Percentiles rank a stretch among this genome's conserved stretches.
Evolutionary conservation across 768 basidiomycete species (phyloP).

Genomic region (Naganishia kalamii): DNA sequence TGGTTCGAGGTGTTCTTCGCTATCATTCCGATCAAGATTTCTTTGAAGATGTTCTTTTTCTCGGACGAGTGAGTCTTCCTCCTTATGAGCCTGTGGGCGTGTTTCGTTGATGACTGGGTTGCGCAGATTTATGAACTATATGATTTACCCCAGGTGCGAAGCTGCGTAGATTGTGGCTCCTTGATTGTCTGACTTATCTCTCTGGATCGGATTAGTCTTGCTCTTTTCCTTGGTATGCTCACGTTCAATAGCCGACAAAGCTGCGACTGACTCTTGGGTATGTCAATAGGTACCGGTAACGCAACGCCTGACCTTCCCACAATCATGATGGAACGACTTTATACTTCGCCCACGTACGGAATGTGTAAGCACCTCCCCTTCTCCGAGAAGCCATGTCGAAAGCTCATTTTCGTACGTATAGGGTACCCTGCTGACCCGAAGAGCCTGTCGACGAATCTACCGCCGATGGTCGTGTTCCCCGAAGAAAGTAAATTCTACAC

Average conservation of each 20-base stretch:
- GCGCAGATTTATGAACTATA: conserved; percentile 42
- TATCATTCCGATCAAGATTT: conserved; percentile 49
- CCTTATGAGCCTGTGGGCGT: background rate
- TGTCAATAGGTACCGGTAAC: conserved; percentile 46
- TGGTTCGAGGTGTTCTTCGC: conserved; percentile 48
- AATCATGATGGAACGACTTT: conserved; percentile 50
- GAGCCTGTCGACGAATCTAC: conserved; percentile 46
- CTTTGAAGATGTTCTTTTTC: conserved; percentile 49
- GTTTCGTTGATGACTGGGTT: background rate
- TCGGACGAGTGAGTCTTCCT: conserved; percentile 42
- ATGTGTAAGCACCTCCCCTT: conserved; percentile 38
- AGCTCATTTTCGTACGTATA: background rate
- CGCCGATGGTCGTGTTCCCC: conserved; percentile 51
- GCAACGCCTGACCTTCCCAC: conserved; percentile 49
- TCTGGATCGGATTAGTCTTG: conserved; percentile 26
- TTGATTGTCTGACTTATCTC: background rate
- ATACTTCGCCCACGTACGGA: conserved; percentile 50
- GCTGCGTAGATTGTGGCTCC: too few species aligned
- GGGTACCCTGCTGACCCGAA: conserved; percentile 48
- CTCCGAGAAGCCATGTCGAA: too few species aligned
- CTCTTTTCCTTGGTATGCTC: conserved; percentile 37
- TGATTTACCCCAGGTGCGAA: conserved; percentile 46
- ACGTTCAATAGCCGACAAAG: background rate
- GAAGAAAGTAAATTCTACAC: conserved; percentile 47
- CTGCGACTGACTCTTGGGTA: conserved; percentile 13